These are phyloP conservation scores for Hypericum androsaemum DNA, from an alignment of 345 rosid genomes.

Conservation along the genomic window DNA sequence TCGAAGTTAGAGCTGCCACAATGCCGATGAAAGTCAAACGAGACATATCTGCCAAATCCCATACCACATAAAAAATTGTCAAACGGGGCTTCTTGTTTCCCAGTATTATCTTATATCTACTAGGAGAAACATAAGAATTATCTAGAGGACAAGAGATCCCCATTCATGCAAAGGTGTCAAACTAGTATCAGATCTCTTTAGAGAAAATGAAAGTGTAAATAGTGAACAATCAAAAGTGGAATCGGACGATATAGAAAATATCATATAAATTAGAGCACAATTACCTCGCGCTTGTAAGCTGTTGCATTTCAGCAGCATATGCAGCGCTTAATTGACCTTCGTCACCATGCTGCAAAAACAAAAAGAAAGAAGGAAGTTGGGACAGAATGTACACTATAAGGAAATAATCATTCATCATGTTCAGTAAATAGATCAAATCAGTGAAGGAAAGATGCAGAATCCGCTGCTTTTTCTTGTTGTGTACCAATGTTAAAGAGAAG, in stretches of 20 bases:
- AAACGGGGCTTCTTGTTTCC: not conserved
- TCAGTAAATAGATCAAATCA: not conserved
- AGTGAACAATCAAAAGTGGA: not conserved
- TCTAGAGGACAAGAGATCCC: too few relatives aligned
- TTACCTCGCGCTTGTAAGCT: slow-evolving; percentile 85
- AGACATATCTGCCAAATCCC: slow-evolving; percentile 48
- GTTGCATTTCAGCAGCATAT: slow-evolving; percentile 68
- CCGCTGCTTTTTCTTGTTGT: slow-evolving; percentile 7
- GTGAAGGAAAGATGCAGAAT: not conserved
- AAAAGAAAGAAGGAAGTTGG: not conserved
- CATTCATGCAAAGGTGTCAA: too few relatives aligned
- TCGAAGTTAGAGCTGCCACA: slow-evolving; percentile 82
- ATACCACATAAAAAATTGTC: slow-evolving; percentile 2
- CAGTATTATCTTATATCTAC: too few relatives aligned
- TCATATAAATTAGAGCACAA: slow-evolving; percentile 9
- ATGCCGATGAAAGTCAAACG: slow-evolving; percentile 77
- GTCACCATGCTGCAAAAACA: slow-evolving; percentile 57
- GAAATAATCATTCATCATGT: slow-evolving; percentile 6
- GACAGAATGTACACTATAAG: not conserved
- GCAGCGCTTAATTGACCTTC: slow-evolving; percentile 80
- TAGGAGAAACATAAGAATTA: too few relatives aligned
- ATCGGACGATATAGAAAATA: not conserved
- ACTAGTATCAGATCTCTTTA: too few relatives aligned
- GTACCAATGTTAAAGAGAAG: slow-evolving; percentile 11
- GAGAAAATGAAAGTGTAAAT: too few relatives aligned